phyloP scores from a whole-genome alignment of 2,329 filamentous ascomycete species.

The Fusarium continuum region DNA sequence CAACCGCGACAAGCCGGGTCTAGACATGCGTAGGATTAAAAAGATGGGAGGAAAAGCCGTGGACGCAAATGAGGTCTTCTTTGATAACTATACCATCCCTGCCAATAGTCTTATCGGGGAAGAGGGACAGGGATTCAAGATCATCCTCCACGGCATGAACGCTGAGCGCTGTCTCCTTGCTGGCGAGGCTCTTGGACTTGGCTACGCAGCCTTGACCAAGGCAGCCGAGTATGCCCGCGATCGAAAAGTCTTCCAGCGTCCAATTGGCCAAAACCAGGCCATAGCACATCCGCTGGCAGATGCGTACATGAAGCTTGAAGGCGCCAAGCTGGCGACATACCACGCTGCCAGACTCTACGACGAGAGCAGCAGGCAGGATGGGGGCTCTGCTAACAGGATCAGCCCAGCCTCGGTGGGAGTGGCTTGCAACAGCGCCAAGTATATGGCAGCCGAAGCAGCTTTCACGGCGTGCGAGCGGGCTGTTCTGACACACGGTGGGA shows the following conservation, averaged over 20 bases:
- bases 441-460: conserved; percentile 71
- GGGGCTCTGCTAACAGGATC: no score
- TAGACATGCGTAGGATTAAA: conserved; percentile 76
- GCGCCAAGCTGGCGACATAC: conserved; percentile 71
- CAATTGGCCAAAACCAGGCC: conserved; percentile 73
- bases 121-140: conserved; percentile 81
- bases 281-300: conserved; percentile 73
- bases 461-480: conserved; percentile 70
- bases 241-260: conserved; percentile 70
- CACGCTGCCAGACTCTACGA: conserved; percentile 72
- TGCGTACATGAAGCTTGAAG: conserved; percentile 72
- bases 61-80: conserved; percentile 89
- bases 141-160: conserved; percentile 83
- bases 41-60: conserved; percentile 88
- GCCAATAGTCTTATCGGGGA: conserved; percentile 72
- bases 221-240: conserved; percentile 74
- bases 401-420: no score
- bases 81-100: conserved; percentile 78
- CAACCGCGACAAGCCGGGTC: conserved; percentile 64
- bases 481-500: conserved; percentile 67
- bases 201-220: conserved; percentile 73
- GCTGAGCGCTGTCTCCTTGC: conserved; percentile 79
- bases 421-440: conserved; percentile 78
- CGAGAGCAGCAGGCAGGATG: conserved; percentile 59
- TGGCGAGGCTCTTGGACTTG: conserved; percentile 81